phyloP scores from a whole-genome alignment of 805 yeast genomes.

The Crinitomyces ghanaensis region DNA sequence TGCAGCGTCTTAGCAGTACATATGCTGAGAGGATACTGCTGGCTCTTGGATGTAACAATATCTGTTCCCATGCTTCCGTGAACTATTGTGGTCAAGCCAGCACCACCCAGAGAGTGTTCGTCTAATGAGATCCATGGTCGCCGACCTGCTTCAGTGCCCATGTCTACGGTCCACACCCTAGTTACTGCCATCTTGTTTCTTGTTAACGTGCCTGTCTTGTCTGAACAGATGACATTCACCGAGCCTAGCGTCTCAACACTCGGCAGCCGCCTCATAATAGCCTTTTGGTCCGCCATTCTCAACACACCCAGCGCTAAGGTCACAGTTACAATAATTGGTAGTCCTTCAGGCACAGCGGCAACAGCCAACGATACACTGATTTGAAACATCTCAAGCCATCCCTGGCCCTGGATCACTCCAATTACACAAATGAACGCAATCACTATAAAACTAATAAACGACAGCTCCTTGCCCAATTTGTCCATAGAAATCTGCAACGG shows the following conservation, averaged over 20 bases:
- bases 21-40: too few relatives aligned
- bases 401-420: conserved; percentile 84
- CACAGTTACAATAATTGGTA: conserved; percentile 96
- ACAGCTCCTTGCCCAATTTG: conserved; percentile 81
- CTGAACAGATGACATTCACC: conserved; percentile 86
- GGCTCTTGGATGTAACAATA: too few relatives aligned
- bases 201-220: conserved; percentile 84
- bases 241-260: conserved; percentile 93
- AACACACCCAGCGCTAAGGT: conserved; percentile 93
- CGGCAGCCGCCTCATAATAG: conserved; percentile 88
- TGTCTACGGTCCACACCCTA: conserved; percentile 65
- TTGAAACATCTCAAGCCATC: conserved; percentile 97
- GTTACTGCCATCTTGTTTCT: conserved; percentile 87
- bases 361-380: conserved; percentile 95
- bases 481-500: conserved; percentile 96
- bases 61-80: too few relatives aligned
- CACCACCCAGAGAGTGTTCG: too few relatives aligned
- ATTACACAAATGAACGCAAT: conserved; percentile 86
- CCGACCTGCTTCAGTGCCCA: conserved; percentile 16
- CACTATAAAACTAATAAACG: conserved; percentile 70
- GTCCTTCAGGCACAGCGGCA: conserved; percentile 98
- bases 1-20: conserved; percentile 13
- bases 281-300: conserved; percentile 90
- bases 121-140: neutral
- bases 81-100: neutral